Percentiles rank a stretch among this genome's conserved stretches.
Evolutionary conservation across 441 rosid genomes (phyloP).

Genomic region (Eutrema salsugineum): DNA sequence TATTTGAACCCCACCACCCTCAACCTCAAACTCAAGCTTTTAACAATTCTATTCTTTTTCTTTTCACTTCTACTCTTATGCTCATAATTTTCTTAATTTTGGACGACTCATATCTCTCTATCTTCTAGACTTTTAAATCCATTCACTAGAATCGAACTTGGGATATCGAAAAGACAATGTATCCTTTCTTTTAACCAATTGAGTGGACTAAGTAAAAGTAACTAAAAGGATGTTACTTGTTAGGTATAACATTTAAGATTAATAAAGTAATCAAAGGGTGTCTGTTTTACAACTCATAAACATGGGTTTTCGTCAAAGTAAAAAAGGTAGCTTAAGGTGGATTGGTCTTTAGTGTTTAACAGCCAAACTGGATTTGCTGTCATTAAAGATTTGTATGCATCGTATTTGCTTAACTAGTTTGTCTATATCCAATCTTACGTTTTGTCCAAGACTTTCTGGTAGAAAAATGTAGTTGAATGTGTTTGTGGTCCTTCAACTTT

Average conservation of each 20-base stretch:
- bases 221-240: slow-evolving; percentile 10
- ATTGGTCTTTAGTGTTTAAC: slow-evolving; percentile 33
- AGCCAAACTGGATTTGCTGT: slow-evolving; percentile 30
- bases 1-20: slow-evolving; percentile 8
- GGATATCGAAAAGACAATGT: slow-evolving; percentile 10
- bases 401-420: slow-evolving; percentile 5
- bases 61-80: neutral
- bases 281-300: slow-evolving; percentile 22
- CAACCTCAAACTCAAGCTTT: slow-evolving; percentile 1
- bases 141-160: slow-evolving; percentile 7
- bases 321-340: slow-evolving; percentile 21
- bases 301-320: slow-evolving; percentile 26
- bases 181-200: slow-evolving; percentile 6
- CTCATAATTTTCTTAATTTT: neutral
- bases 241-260: slow-evolving; percentile 20
- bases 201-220: neutral
- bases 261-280: neutral
- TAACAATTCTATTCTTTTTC: neutral
- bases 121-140: slow-evolving; percentile 17
- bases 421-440: neutral
- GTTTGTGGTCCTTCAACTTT: slow-evolving; percentile 4
- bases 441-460: slow-evolving; percentile 1
- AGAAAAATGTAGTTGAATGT: neutral
- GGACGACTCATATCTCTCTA: slow-evolving; percentile 13
- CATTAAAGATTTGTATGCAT: neutral